Evolutionary conservation across 768 basidiomycete genomes (phyloP).

Genomic region (Pleurotus cornucopiae): DNA sequence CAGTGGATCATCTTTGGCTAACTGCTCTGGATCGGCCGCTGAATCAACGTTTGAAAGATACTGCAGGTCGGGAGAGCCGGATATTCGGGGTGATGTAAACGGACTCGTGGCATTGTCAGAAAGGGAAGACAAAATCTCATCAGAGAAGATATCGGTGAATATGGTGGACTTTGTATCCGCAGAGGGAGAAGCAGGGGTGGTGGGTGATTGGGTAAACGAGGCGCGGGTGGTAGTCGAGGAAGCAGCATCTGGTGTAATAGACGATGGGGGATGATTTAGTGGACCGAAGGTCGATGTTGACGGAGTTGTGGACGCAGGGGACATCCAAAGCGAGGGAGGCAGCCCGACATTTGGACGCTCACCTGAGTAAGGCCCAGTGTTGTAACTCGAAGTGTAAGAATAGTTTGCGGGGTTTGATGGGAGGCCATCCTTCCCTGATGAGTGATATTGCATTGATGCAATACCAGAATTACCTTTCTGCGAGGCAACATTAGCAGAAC

Average conservation of each 20-base stretch:
- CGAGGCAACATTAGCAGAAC: neutral
- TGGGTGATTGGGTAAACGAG: constrained; percentile 33
- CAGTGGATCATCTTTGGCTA: constrained; percentile 83
- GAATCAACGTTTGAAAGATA: constrained; percentile 26
- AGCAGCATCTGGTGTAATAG: constrained; percentile 25
- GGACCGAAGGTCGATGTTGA: constrained; percentile 29
- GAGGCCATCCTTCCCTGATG: constrained; percentile 12
- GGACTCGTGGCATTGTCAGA: constrained; percentile 44
- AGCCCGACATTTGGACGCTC: constrained; percentile 54
- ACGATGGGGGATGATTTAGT: constrained; percentile 30
- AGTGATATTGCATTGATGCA: constrained; percentile 10
- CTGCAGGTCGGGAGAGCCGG: constrained; percentile 67
- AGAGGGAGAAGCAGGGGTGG: constrained; percentile 40
- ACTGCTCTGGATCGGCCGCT: constrained; percentile 56
- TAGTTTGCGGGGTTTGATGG: constrained; percentile 5
- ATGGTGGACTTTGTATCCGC: constrained; percentile 56
- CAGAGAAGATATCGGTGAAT: constrained; percentile 67
- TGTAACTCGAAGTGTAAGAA: neutral
- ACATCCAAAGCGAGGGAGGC: constrained; percentile 85
- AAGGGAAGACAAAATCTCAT: constrained; percentile 53
- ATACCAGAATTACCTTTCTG: neutral
- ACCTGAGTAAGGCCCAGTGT: constrained; percentile 25
- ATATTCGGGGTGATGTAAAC: constrained; percentile 61
- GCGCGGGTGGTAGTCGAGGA: constrained; percentile 26
- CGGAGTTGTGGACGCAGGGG: constrained; percentile 50